phyloP scores from a whole-genome alignment of 495 filamentous ascomycete species.

The Tirmania nivea region DNA sequence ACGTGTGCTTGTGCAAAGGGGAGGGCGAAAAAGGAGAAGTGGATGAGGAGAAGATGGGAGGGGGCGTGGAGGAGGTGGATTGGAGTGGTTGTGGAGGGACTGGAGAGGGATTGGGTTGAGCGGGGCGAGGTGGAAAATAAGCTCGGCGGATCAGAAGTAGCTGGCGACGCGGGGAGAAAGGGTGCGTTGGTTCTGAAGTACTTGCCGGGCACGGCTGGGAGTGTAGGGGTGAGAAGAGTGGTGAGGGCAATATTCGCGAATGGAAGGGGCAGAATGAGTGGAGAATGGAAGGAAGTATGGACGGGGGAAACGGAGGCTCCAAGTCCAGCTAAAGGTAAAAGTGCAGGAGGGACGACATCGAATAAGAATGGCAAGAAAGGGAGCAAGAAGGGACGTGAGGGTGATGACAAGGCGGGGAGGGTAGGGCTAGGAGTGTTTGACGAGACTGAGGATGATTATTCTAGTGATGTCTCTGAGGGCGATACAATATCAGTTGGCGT shows the following conservation, averaged over 20 bases:
- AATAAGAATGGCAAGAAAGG: conserved; percentile 29
- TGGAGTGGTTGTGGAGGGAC: conserved; percentile 50
- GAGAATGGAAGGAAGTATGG: conserved; percentile 41
- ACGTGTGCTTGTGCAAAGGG: conserved; percentile 57
- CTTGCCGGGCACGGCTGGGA: conserved; percentile 22
- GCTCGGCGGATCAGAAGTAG: conserved; percentile 21
- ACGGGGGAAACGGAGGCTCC: conserved; percentile 41
- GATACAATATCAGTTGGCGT: no score
- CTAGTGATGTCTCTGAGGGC: no score
- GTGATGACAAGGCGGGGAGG: conserved; percentile 25
- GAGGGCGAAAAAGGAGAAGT: conserved; percentile 20
- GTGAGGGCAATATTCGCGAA: conserved; percentile 44
- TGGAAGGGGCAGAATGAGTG: conserved; percentile 25
- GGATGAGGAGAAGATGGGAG: not conserved
- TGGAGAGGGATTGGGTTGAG: conserved; percentile 54
- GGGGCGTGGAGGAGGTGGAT: conserved; percentile 65
- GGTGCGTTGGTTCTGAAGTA: conserved; percentile 33
- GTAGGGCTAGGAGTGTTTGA: conserved; percentile 20
- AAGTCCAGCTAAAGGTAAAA: conserved; percentile 22
- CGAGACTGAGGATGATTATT: conserved; percentile 7
- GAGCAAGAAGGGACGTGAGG: conserved; percentile 20
- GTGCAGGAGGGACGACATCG: not conserved
- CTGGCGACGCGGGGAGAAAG: conserved; percentile 2
- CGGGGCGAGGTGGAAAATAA: conserved; percentile 29
- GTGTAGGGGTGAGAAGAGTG: conserved; percentile 29